These are phyloP conservation scores for Mortierella sp. DNA, from an alignment of 371 early-diverging fungal species.

Conservation along the genomic window DNA sequence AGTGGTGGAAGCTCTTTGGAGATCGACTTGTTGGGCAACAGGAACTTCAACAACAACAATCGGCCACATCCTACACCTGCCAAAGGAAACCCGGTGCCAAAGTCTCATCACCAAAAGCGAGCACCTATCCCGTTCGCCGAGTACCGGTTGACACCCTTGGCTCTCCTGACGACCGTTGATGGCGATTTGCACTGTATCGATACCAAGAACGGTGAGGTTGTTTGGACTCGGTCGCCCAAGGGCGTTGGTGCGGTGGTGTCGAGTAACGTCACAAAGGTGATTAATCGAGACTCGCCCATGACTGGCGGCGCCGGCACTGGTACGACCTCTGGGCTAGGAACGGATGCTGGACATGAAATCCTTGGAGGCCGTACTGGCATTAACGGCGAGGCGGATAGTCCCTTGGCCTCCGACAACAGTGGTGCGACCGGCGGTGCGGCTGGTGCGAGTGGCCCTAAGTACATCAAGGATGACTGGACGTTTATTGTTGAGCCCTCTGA, in stretches of 20 bases:
- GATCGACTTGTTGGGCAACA: background rate
- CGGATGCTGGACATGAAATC: background rate
- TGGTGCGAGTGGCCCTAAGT: background rate
- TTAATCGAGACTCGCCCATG: background rate
- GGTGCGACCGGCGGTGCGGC: background rate
- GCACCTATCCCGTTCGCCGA: slow-evolving; percentile 12
- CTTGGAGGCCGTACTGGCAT: background rate
- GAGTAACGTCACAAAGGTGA: slow-evolving; percentile 34
- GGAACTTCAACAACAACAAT: background rate
- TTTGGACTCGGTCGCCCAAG: slow-evolving; percentile 64
- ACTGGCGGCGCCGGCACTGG: background rate
- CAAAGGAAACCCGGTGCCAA: background rate
- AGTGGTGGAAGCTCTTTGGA: background rate
- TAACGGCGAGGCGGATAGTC: background rate
- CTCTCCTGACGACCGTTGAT: slow-evolving; percentile 71
- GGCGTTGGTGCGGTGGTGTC: slow-evolving; percentile 41
- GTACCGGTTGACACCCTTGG: slow-evolving; percentile 48
- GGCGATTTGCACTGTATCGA: slow-evolving; percentile 73
- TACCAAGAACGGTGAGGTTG: slow-evolving; percentile 59
- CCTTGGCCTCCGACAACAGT: background rate
- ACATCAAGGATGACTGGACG: slow-evolving; percentile 38
- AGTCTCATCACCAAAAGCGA: background rate
- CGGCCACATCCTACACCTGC: background rate
- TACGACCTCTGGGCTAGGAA: background rate
- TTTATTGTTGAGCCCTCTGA: slow-evolving; percentile 56